phyloP scores from a whole-genome alignment of 2,329 filamentous ascomycete genomes.

The Chrysoporthe austroafricana region DNA sequence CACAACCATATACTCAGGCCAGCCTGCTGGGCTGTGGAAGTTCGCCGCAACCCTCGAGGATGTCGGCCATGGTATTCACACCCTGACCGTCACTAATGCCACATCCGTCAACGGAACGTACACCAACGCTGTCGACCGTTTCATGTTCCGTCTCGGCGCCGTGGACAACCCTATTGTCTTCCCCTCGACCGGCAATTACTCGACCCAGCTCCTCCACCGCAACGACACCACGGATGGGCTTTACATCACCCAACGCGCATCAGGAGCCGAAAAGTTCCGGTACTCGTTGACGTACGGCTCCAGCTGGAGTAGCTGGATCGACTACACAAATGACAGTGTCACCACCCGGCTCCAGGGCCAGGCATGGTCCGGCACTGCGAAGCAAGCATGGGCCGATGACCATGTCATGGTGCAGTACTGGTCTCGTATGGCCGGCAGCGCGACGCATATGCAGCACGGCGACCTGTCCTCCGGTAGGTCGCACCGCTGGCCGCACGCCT shows the following conservation, averaged over 20 bases:
- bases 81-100: conserved; percentile 59
- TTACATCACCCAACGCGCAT: conserved; percentile 61
- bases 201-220: conserved; percentile 51
- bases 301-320: conserved; percentile 60
- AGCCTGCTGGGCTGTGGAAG: conserved; percentile 57
- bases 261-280: conserved; percentile 65
- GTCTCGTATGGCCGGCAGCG: conserved; percentile 61
- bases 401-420: conserved; percentile 65
- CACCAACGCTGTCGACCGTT: conserved; percentile 61
- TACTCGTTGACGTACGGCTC: conserved; percentile 66
- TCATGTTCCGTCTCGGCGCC: conserved; percentile 63
- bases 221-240: conserved; percentile 38
- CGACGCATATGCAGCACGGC: conserved; percentile 62
- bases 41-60: conserved; percentile 56
- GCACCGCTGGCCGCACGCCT: conserved; percentile 64
- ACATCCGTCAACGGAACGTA: conserved; percentile 45
- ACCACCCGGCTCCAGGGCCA: conserved; percentile 52
- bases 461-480: conserved; percentile 43
- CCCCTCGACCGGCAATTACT: conserved; percentile 60
- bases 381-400: conserved; percentile 22
- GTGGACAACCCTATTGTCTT: conserved; percentile 63
- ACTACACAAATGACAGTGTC: conserved; percentile 56
- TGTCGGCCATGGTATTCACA: conserved; percentile 64
- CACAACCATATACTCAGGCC: conserved; percentile 47
- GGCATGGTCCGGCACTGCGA: conserved; percentile 53